Evolutionary conservation across 1,284 basidiomycete species (phyloP), one percentile per base, ranked within the genome.

Genomic region (Cronartium ribicola): DNA sequence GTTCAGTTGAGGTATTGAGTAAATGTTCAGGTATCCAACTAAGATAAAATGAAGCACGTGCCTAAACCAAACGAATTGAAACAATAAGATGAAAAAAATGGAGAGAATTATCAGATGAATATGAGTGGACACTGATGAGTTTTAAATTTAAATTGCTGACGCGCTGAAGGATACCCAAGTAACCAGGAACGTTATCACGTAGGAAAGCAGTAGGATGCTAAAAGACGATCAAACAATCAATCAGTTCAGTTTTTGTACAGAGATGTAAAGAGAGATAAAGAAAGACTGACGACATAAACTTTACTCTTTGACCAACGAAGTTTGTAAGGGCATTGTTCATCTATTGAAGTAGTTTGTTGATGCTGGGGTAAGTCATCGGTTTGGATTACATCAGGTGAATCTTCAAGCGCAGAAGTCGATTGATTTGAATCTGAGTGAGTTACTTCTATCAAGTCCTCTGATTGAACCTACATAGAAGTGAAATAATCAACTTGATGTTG

Each of bases 171-270:
- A 97, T 85, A 13, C 89, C 88, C 5, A 93, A 87, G 81, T 94
- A 96, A 3, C 95, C 95, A 4, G 92, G 87, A 40, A 97, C 90
- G 81, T 98, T 96, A 82, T 97, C 94, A 78, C 89, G 86, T 2
- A 89, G 85, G 80, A 94, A 94, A 2, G 90, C 88, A 0, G 93
- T 95, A 0, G 95, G 94, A 79, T 98, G 93, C 69, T 72, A 40
- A 22, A 65, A n/a, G 29, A 3, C 10, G 48, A 8, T 7, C 17
- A n/a, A 2, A 8, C 61, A 55, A 37, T 14, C 46, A 67, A 67
- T 55, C 5, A 51, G 37, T 37, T 61, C 46, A 48, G 10, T 69
- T 8, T 10, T 44, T n/a, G n/a, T n/a, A n/a, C n/a, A n/a, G 43
- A 48, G 36, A 17, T 51, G 6, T n/a, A 36, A 43, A n/a, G 5